Conservation (phyloP, 352 stramenopile genomes). For the Thraustochytrium sp. region DNA sequence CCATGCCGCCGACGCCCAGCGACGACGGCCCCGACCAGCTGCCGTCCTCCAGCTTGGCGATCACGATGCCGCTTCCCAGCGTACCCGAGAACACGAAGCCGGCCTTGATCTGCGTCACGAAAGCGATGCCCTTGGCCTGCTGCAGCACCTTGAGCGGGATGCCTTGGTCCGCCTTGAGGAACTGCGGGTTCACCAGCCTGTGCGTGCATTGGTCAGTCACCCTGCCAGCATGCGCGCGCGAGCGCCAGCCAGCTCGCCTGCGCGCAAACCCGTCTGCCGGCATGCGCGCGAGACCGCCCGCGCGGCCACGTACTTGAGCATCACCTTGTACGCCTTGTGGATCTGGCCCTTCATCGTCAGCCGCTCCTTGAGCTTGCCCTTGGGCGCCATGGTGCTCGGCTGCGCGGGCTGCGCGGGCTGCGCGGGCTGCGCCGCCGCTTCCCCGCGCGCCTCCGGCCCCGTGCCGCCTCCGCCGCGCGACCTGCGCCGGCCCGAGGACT, state of each 20-base stretch:
- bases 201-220: too few species aligned
- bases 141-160: constrained; percentile 72
- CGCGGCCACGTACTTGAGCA: constrained; percentile 20
- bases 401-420: too few species aligned
- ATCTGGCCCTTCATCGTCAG: constrained; percentile 27
- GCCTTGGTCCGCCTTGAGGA: constrained; percentile 60
- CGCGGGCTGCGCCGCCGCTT: too few species aligned
- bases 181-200: constrained; percentile 10
- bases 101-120: constrained; percentile 70
- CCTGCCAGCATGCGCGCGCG: too few species aligned
- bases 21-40: constrained; percentile 69
- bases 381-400: neutral
- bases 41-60: constrained; percentile 66
- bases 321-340: constrained; percentile 41
- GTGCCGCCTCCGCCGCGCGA: too few species aligned
- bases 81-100: constrained; percentile 72
- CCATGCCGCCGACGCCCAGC: constrained; percentile 68
- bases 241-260: too few species aligned
- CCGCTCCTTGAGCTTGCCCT: constrained; percentile 33
- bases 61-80: constrained; percentile 70
- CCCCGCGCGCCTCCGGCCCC: too few species aligned
- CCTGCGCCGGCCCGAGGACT: too few species aligned
- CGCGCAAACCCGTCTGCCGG: too few species aligned
- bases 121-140: constrained; percentile 71
- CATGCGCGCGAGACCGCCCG: neutral